Evolutionary conservation across 2,329 filamentous ascomycete genomes (phyloP).

Genomic region (Aspergillus sp.): DNA sequence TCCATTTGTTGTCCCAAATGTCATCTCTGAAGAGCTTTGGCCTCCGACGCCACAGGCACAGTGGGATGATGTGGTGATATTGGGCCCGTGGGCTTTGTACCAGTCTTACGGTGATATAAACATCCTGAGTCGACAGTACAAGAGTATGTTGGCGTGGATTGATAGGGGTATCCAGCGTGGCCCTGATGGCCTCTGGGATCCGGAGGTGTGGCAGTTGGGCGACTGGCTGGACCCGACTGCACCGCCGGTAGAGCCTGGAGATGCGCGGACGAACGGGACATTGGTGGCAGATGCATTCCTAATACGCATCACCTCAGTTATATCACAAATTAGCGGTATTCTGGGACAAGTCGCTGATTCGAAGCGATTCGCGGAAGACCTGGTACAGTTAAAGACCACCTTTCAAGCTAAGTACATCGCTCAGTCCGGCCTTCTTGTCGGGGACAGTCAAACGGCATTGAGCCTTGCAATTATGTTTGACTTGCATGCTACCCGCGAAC

Average conservation of each 20-base stretch:
- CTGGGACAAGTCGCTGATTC: slow-evolving; percentile 24
- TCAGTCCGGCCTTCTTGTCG: slow-evolving; percentile 25
- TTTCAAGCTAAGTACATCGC: slow-evolving; percentile 35
- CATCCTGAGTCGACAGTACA: slow-evolving; percentile 37
- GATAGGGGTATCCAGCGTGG: slow-evolving; percentile 35
- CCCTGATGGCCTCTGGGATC: slow-evolving; percentile 36
- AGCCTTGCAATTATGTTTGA: slow-evolving; percentile 26
- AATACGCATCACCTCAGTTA: slow-evolving; percentile 32
- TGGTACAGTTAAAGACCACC: slow-evolving; percentile 11
- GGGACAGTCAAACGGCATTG: slow-evolving; percentile 34
- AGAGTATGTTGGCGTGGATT: slow-evolving; percentile 38
- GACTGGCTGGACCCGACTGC: slow-evolving; percentile 46
- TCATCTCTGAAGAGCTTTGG: slow-evolving; percentile 15
- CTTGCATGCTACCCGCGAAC: slow-evolving; percentile 18
- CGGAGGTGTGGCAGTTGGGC: slow-evolving; percentile 34
- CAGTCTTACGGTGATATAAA: slow-evolving; percentile 32
- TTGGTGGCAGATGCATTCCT: slow-evolving; percentile 43
- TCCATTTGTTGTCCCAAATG: slow-evolving; percentile 33
- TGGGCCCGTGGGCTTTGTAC: slow-evolving; percentile 39
- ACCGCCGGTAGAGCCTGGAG: slow-evolving; percentile 34
- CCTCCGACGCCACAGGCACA: slow-evolving; percentile 29
- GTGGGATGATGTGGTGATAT: slow-evolving; percentile 42
- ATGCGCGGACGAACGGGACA: slow-evolving; percentile 31
- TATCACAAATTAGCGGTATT: slow-evolving; percentile 28
- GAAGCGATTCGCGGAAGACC: slow-evolving; percentile 21